These are phyloP conservation scores for Streptanthus diversifolius DNA, from an alignment of 345 rosid species.

Conservation along the genomic window DNA sequence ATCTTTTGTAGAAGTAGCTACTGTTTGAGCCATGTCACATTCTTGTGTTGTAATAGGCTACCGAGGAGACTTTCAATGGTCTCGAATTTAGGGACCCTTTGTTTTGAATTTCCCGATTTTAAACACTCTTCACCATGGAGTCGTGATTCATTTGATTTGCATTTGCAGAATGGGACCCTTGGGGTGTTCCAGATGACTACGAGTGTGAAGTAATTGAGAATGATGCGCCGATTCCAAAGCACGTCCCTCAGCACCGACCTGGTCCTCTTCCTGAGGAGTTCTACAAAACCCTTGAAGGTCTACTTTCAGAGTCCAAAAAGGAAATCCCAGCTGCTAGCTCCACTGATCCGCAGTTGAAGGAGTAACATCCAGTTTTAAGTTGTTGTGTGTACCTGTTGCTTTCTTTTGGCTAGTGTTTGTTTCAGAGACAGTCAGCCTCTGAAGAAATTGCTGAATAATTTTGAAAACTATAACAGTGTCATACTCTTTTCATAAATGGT, in stretches of 20 bases:
- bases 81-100: background rate
- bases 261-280: constrained; percentile 95
- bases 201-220: constrained; percentile 91
- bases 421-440: constrained; percentile 9
- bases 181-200: constrained; percentile 95
- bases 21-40: background rate
- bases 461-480: constrained; percentile 19
- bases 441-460: constrained; percentile 18
- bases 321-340: constrained; percentile 47
- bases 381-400: constrained; percentile 13
- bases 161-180: constrained; percentile 89
- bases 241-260: constrained; percentile 87
- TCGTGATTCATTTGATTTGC: background rate
- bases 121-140: background rate
- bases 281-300: constrained; percentile 67
- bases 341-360: constrained; percentile 46
- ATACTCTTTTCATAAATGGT: constrained; percentile 17
- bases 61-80: background rate
- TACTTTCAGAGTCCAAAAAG: constrained; percentile 21
- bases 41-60: background rate
- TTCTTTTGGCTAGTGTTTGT: constrained; percentile 5
- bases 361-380: constrained; percentile 32
- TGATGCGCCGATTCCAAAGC: constrained; percentile 89
- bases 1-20: background rate
- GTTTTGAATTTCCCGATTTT: background rate